phyloP scores from a whole-genome alignment of 2,329 filamentous ascomycete species.

The Calonectria pteridis region DNA sequence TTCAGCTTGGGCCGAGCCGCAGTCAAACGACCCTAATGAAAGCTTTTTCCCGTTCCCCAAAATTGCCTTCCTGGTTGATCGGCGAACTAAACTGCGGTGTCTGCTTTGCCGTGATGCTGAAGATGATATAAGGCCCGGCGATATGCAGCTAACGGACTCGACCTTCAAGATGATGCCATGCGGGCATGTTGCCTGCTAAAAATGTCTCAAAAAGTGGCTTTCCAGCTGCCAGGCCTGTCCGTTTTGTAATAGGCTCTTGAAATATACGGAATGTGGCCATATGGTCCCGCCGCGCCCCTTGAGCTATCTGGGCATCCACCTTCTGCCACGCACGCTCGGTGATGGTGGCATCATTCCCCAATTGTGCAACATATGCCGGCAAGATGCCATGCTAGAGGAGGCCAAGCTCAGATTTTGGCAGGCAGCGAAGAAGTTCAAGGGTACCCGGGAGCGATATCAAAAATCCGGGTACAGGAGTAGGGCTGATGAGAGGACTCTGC shows the following conservation, averaged over 20 bases:
- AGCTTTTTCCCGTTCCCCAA: conserved; percentile 45
- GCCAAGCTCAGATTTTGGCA: conserved; percentile 29
- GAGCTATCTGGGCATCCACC: conserved; percentile 46
- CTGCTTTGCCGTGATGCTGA: conserved; percentile 43
- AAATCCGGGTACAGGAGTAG: conserved; percentile 16
- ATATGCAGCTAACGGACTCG: conserved; percentile 26
- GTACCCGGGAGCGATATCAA: conserved; percentile 31
- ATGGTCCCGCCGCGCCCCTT: conserved; percentile 41
- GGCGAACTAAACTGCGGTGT: conserved; percentile 39
- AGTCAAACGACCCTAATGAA: conserved; percentile 33
- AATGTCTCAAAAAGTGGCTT: conserved; percentile 48
- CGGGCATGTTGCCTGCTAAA: conserved; percentile 49
- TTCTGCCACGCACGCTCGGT: conserved; percentile 49
- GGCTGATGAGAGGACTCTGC: conserved; percentile 30
- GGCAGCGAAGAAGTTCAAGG: conserved; percentile 26
- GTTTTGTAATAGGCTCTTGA: conserved; percentile 49
- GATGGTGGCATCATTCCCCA: conserved; percentile 48
- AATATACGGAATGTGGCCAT: conserved; percentile 48
- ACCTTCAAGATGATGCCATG: conserved; percentile 51
- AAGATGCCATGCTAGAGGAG: conserved; percentile 13
- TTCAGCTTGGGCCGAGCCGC: conserved; percentile 35
- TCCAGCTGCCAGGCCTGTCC: conserved; percentile 44
- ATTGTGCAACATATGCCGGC: conserved; percentile 36
- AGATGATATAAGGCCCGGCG: conserved; percentile 34
- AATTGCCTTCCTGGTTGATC: conserved; percentile 45